phyloP scores from a whole-genome alignment of 352 stramenopile genomes.

The Phytophthora idaei region DNA sequence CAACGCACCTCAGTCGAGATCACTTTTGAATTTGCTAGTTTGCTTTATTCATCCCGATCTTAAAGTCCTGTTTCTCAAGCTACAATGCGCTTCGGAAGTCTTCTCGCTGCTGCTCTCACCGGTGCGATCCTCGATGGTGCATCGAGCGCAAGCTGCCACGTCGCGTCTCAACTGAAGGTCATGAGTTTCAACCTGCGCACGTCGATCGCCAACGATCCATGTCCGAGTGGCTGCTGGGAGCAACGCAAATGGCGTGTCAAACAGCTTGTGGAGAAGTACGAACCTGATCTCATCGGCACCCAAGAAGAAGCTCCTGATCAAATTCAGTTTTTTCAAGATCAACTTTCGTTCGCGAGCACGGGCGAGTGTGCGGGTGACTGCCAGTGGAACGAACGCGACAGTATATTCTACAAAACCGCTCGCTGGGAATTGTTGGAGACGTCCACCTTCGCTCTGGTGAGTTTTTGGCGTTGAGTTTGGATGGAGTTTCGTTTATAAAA shows the following conservation, averaged over 20 bases:
- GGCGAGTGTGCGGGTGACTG: conserved; percentile 70
- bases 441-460: conserved; percentile 68
- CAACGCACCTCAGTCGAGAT: not conserved
- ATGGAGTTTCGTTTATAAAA: not conserved
- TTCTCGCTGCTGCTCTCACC: conserved; percentile 4
- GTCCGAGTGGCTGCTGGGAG: conserved; percentile 66
- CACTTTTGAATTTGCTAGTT: conserved; percentile 26
- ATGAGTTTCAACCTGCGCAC: conserved; percentile 83
- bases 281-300: conserved; percentile 68
- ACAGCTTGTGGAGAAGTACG: conserved; percentile 48
- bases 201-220: conserved; percentile 64
- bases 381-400: conserved; percentile 64
- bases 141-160: conserved; percentile 7
- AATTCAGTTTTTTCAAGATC: conserved; percentile 51
- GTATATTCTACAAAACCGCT: conserved; percentile 63
- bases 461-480: conserved; percentile 1
- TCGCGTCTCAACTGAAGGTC: conserved; percentile 41
- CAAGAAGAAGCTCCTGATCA: conserved; percentile 68
- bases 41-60: not conserved
- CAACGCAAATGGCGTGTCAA: conserved; percentile 50
- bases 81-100: conserved; percentile 15
- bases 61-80: not conserved
- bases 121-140: not conserved
- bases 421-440: conserved; percentile 49
- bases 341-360: conserved; percentile 47